Evolutionary conservation across 768 basidiomycete genomes (phyloP).

Genomic region (Leccinum pellstonianum): DNA sequence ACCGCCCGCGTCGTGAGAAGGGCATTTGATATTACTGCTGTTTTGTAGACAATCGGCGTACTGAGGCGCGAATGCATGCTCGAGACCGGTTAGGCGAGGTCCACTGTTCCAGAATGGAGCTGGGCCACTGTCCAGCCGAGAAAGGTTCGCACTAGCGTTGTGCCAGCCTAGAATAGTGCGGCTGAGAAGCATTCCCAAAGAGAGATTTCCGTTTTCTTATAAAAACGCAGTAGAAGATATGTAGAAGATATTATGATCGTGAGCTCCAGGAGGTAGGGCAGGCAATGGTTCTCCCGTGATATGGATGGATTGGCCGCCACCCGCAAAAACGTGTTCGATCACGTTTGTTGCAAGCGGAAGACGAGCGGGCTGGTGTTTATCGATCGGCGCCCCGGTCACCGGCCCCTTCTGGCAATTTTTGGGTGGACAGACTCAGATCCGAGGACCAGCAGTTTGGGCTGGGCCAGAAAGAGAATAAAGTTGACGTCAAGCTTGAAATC

Average conservation of each 20-base stretch:
- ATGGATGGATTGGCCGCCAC: conserved; percentile 19
- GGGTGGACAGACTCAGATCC: conserved; percentile 10
- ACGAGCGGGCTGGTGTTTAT: conserved; percentile 24
- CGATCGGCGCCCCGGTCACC: conserved; percentile 29
- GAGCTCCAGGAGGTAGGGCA: conserved; percentile 9
- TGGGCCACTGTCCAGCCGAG: conserved; percentile 13
- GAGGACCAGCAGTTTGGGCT: conserved; percentile 17
- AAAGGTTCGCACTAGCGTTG: conserved; percentile 22
- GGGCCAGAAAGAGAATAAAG: conserved; percentile 17
- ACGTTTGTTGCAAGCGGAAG: conserved; percentile 10
- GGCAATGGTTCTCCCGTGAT: conserved; percentile 16
- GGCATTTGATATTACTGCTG: conserved; percentile 22
- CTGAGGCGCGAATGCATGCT: conserved; percentile 21
- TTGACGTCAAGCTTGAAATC: conserved; percentile 15
- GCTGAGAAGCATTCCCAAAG: conserved; percentile 23
- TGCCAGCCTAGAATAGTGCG: conserved; percentile 26
- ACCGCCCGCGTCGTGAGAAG: conserved; percentile 14
- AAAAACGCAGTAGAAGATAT: conserved; percentile 12
- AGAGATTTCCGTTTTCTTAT: conserved; percentile 4
- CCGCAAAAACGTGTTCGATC: conserved; percentile 10
- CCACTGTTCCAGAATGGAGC: conserved; percentile 13
- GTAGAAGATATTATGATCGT: conserved; percentile 25
- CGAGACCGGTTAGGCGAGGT: conserved; percentile 21
- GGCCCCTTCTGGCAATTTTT: conserved; percentile 15
- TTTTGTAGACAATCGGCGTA: conserved; percentile 19